Percentiles rank a stretch among this genome's conserved stretches.
Conservation (phyloP, 768 basidiomycete genomes). For the Pisolithus orientalis region DNA sequence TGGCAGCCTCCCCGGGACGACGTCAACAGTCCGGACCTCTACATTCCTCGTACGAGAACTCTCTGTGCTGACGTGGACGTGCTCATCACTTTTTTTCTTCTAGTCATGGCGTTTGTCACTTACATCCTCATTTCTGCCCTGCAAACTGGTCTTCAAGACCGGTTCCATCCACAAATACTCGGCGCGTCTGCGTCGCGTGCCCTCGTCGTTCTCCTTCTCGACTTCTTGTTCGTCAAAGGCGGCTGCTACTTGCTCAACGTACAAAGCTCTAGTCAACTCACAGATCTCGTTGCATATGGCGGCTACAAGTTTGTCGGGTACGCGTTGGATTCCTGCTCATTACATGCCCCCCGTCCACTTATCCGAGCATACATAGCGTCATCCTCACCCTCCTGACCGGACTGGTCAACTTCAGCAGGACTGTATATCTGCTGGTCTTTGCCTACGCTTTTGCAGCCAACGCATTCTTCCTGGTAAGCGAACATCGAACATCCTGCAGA, state of each 20-base stretch:
- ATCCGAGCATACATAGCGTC: slow-evolving; percentile 46
- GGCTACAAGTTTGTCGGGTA: slow-evolving; percentile 98
- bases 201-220: slow-evolving; percentile 76
- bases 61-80: neutral
- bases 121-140: slow-evolving; percentile 89
- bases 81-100: slow-evolving; percentile 6
- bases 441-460: slow-evolving; percentile 84
- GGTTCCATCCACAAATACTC: slow-evolving; percentile 86
- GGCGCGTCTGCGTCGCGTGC: slow-evolving; percentile 84
- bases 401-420: slow-evolving; percentile 54
- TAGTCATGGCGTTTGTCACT: slow-evolving; percentile 94
- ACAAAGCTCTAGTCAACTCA: slow-evolving; percentile 58
- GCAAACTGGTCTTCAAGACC: slow-evolving; percentile 72
- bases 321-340: slow-evolving; percentile 12
- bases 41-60: slow-evolving; percentile 72
- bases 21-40: slow-evolving; percentile 92
- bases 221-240: slow-evolving; percentile 83
- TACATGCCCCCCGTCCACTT: slow-evolving; percentile 1
- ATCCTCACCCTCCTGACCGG: slow-evolving; percentile 74
- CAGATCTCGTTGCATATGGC: slow-evolving; percentile 85
- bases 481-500: neutral
- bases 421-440: slow-evolving; percentile 67
- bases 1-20: slow-evolving; percentile 91
- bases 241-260: slow-evolving; percentile 94
- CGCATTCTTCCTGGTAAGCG: slow-evolving; percentile 85